phyloP scores from a whole-genome alignment of 1,139 yeast species.

The Taphrina wiesneri region DNA sequence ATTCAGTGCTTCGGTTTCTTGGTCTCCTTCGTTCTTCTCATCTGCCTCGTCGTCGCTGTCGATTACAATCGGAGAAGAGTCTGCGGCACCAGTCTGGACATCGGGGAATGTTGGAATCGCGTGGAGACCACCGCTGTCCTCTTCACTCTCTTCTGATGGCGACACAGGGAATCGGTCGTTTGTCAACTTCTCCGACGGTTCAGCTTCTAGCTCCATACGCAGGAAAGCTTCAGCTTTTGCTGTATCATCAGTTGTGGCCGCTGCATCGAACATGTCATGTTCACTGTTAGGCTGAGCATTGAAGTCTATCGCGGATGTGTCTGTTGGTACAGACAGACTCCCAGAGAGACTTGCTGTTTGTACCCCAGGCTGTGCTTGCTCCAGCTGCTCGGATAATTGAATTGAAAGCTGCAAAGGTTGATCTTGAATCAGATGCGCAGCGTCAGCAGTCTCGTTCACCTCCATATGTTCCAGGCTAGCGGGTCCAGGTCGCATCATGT shows the following conservation, averaged over 20 bases:
- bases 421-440: not conserved
- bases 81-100: not conserved
- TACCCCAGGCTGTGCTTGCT: not conserved
- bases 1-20: conserved; percentile 34
- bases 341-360: not conserved
- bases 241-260: not conserved
- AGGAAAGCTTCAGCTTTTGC: not conserved
- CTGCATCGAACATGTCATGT: not conserved
- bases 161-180: not conserved
- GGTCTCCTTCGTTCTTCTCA: conserved; percentile 46
- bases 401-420: not conserved
- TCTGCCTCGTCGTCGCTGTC: not conserved
- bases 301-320: not conserved
- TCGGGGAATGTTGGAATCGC: not conserved
- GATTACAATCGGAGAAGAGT: not conserved
- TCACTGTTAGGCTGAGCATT: not conserved
- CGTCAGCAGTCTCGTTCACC: not conserved
- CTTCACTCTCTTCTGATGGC: not conserved
- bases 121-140: not conserved
- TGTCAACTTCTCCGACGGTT: not conserved
- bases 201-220: conserved; percentile 1
- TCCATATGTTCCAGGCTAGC: conserved; percentile 29
- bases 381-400: not conserved
- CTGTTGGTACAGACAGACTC: not conserved
- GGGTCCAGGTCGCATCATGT: not conserved